Conservation (phyloP, 148 eudicot genomes). For the Rhododendron molle region DNA sequence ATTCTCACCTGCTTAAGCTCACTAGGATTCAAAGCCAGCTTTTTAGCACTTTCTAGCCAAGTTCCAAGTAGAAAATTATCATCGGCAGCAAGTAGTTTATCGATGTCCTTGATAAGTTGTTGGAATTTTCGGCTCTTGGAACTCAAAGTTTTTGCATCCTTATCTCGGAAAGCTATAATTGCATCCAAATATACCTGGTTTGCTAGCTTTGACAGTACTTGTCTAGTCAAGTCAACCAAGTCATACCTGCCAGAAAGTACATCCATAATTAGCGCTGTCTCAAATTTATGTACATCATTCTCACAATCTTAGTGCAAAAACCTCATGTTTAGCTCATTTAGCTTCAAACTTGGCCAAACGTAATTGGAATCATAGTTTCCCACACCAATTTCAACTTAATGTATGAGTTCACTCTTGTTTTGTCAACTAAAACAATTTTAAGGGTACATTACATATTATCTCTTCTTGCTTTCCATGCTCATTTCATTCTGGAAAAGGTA, state of each 20-base stretch:
- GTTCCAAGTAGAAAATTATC: constrained; percentile 92
- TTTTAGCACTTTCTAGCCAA: constrained; percentile 89
- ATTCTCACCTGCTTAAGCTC: constrained; percentile 69
- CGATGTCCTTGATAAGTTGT: constrained; percentile 71
- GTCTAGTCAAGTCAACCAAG: constrained; percentile 95
- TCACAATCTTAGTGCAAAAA: neutral
- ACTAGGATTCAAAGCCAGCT: constrained; percentile 51
- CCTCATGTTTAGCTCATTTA: neutral
- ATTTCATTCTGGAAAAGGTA: neutral
- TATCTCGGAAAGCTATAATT: constrained; percentile 51
- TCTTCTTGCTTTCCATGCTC: neutral
- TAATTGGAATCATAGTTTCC: neutral
- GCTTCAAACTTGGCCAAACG: neutral
- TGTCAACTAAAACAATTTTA: neutral
- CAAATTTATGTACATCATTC: neutral
- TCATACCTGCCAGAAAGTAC: constrained; percentile 60
- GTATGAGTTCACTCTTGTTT: neutral
- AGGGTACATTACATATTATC: neutral
- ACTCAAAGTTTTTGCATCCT: constrained; percentile 47
- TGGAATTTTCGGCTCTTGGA: constrained; percentile 46
- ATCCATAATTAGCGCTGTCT: constrained; percentile 1
- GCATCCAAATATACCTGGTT: constrained; percentile 77
- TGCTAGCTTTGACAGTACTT: constrained; percentile 88
- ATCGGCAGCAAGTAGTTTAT: constrained; percentile 74
- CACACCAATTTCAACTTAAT: neutral